Base-by-base conservation (phyloP, 2,329 filamentous ascomycete species). In the Pseudocercospora eumusae region DNA sequence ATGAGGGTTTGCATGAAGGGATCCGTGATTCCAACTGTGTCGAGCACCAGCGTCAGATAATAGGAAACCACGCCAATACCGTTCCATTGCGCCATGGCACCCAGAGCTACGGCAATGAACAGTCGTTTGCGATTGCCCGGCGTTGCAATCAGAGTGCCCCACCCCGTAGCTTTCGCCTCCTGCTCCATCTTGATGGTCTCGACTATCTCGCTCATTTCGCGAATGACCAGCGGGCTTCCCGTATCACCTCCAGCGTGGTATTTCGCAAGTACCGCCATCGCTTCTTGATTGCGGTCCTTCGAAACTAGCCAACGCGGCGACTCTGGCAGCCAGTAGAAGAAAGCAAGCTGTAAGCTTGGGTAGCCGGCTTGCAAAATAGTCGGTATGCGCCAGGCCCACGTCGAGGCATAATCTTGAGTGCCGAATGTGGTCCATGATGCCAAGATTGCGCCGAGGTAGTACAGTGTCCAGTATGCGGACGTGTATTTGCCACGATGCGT, bases 151-250 rank as follows among this genome's bases (percentile, higher is more conserved):
- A 70, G 60, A 21, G 57, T 60, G 8, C 36, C 23, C 60, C 61
- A 70, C 9, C 62, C 60, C 4, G 65, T 64, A 2, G 55, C 42
- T 62, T 82, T 82, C 1, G 84, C 81, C 64, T 87, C 82, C 60
- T 82, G 75, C 69, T 87, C 85, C 0, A 84, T 67, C 42, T 79
- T 77, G 70, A 87, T 82, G 0, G 84, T 84, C 3, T 81, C 79
- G 56, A 81, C 76, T 65, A 88, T 88, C 71, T 89, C 84, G 0
- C 80, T 80, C 68, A 87, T 83, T 69, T 88, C 86, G 8, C 83
- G 84, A 56, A 80, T 78, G 25, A 87, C 83, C 11, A 86, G 79
- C 11, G 80, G 74, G 0, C 82, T 84, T 33, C 78, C 72, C 1
- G 67, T 66, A 59, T 82, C 75, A 5, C 79, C 80, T 62, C 79